Evolutionary conservation across 257 asterid species (phyloP), one percentile per base, ranked within the genome.

Genomic region (Scutellaria baicalensis): DNA sequence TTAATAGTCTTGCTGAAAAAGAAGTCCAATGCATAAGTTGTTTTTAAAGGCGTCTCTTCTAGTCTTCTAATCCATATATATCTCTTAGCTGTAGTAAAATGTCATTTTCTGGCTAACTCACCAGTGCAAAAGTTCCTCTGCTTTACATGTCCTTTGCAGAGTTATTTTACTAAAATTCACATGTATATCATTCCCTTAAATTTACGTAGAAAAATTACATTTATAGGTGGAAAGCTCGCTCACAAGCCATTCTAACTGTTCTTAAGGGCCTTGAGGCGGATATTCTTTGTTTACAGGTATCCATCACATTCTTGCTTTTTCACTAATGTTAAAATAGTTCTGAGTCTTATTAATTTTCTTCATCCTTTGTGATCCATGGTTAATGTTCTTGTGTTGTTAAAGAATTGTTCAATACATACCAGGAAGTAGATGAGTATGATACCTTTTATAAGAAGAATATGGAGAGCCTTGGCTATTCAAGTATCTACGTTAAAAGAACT

Each of bases 351-450:
- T 40, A 44, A 18, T 27, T 47, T 64, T 52, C 52, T 45, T 59
- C 11, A 12, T 38, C 59, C 21, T 48, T 68, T 43, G 5, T 35
- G n/a, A 27, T 73, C 68, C 62, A 51, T 14, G 23, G 21, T 56
- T 54, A 48, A 54, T 42, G 33, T 35, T 48, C 42, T 49, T 40
- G 40, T 54, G 16, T 20, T 9, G 44, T 61, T 55, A 16, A 75
- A 59, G 56, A 64, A 52, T 75, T 44, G 16, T 52, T 72, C 21
- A 18, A 70, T 74, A 7, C 50, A 17, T 75, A 61, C 58, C 77
- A 93, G 99, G 99, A 93, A 78, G 82, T 93, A 59, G 97, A 91
- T 79, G 96, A 91, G 82, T 93, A 89, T 76, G 91, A 87, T 77
- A 78, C 85, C 75, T 93, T 91, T 80, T 93, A 93, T 71, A 91